Evolutionary conservation across 2,329 filamentous ascomycete species (phyloP), one percentile per base, ranked within the genome.

Genomic region (Fusarium proliferatum): DNA sequence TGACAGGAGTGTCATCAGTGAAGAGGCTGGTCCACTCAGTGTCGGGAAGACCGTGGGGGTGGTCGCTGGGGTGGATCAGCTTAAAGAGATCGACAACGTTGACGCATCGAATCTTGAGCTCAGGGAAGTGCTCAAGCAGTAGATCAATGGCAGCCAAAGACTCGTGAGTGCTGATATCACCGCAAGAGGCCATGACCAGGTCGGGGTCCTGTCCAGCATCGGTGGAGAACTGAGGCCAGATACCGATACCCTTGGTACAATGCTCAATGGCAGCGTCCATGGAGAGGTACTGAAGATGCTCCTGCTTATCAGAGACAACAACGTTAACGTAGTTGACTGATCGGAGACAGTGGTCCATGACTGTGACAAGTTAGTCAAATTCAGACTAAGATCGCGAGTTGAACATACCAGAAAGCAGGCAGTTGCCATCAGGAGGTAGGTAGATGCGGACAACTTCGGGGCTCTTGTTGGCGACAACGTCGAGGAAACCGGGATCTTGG

Each of bases 71-170:
- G 67, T 91, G 89, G 76, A 94, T 93, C 53, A 95, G 86, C 82
- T 93, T 94, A 90, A 95, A 95, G 30, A 95, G 86, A 78, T 95
- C 93, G 28, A 95, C 91, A 9, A 92, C 90, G 81, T 95, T 95
- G 82, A 95, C 92, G 81, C 92, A 93, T 71, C 93, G 91, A 79
- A 95, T 88, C 82, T 93, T 94, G 74, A 95, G 86, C 7, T 91
- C 85, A 5, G 93, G 93, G 66, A 95, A 87, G 80, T 93, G 85
- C 62, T 91, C 85, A n/a, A 93, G 88, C 13, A 95, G 86, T 19
- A 95, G 86, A 33, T 93, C 92, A 19, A 92, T 92, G 45, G 93
- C 93, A 2, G 93, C 93, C 3, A 95, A 85, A 1, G 92, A 88
- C 83, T 95, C 93, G 77, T 92, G 89, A 0, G 93, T 95, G 49